Evolutionary conservation across 2,329 filamentous ascomycete genomes (phyloP), one percentile per base, ranked within the genome.

Genomic region (Phyllachora maydis): DNA sequence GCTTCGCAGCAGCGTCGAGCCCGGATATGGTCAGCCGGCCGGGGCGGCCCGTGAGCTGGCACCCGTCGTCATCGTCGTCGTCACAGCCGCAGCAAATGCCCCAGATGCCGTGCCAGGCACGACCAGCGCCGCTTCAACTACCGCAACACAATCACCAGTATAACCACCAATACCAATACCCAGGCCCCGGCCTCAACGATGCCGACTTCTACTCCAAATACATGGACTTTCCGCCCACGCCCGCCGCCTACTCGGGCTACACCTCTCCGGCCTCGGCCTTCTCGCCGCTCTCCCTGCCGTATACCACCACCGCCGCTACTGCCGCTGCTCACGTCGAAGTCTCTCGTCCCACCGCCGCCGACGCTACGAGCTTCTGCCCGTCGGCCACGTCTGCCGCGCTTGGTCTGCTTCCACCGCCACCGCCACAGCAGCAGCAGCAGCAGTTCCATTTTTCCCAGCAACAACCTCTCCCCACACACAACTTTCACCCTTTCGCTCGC

Each of bases 41-140:
- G 18, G 47, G 47, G 24, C 61, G 75, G 19, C 74, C 75, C 5
- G 52, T 77, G 21, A 81, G 74, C 52, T 82, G 76, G 76, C 76
- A 82, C 41, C 71, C 74, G 3, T 61, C 63, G n/a, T n/a, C n/a
- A n/a, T n/a, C n/a, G n/a, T n/a, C n/a, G n/a, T n/a, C n/a, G n/a
- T n/a, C n/a, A n/a, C n/a, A n/a, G 12, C 63, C 70, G 7, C 54
- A 63, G 28, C 43, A 35, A 6, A n/a, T n/a, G n/a, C n/a, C n/a
- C n/a, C n/a, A n/a, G n/a, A 22, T 52, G 11, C 43, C 42, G 21
- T 31, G 18, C 32, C 40, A 45, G 26, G 37, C 47, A 27, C 45
- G 39, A 16, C 45, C 45, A 27, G 39, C 39, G 16, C 37, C 37
- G 25, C 41, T 41, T 37, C 40, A 48, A 10, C 43, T 45, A 28